Percentiles rank a stretch among this genome's conserved stretches.
These are phyloP conservation scores for Nakazawaea peltata DNA, from an alignment of 805 yeast genomes.

Conservation along the genomic window DNA sequence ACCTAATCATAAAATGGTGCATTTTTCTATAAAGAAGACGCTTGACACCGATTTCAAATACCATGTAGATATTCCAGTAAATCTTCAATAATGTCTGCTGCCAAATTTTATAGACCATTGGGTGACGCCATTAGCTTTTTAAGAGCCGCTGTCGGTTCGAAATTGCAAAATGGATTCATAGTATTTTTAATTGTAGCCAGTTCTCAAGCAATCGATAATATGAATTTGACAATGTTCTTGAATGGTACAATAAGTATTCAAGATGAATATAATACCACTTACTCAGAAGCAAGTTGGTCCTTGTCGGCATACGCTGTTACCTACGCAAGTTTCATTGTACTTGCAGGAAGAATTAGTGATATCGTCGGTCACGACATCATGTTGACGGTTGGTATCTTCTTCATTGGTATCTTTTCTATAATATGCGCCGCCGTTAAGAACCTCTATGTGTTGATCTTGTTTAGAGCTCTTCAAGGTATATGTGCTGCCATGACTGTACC, in stretches of 20 bases:
- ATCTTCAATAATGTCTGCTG: too few relatives aligned
- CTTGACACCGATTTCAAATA: too few relatives aligned
- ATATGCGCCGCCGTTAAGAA: constrained; percentile 22
- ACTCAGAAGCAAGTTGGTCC: neutral
- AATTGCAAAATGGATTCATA: too few relatives aligned
- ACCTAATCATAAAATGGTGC: too few relatives aligned
- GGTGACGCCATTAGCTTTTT: too few relatives aligned
- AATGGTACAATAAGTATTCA: neutral
- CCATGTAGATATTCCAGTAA: too few relatives aligned
- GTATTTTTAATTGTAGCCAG: too few relatives aligned
- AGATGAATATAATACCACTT: neutral
- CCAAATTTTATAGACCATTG: too few relatives aligned
- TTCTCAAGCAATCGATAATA: too few relatives aligned
- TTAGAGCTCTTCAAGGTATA: constrained; percentile 30
- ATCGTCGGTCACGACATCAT: constrained; percentile 22
- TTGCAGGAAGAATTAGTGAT: constrained; percentile 27
- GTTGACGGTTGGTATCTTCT: constrained; percentile 17
- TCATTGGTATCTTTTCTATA: constrained; percentile 19
- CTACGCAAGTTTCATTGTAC: constrained; percentile 17
- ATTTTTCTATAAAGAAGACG: too few relatives aligned
- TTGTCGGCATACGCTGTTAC: neutral
- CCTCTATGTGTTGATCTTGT: constrained; percentile 22
- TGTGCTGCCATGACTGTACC: constrained; percentile 27
- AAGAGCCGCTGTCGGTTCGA: too few relatives aligned
- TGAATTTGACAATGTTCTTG: neutral